Evolutionary conservation across 2,329 filamentous ascomycete genomes (phyloP).

Genomic region (Fusarium pilosicola): DNA sequence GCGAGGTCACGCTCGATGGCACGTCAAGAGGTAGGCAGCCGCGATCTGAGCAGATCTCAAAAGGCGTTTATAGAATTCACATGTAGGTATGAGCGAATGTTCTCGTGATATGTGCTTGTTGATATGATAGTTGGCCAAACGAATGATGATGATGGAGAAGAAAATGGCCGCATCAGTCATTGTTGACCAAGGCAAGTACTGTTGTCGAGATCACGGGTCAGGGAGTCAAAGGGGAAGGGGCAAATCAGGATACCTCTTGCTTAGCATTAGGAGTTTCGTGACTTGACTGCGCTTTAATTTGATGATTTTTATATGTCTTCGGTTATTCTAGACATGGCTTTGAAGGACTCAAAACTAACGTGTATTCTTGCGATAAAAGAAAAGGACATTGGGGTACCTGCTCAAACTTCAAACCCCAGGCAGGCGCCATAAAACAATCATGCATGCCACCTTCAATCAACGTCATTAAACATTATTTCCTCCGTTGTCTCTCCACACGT

Average conservation of each 20-base stretch:
- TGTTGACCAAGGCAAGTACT: background rate
- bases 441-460: slow-evolving; percentile 2
- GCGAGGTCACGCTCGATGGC: slow-evolving; percentile 70
- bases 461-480: slow-evolving; percentile 38
- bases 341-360: background rate
- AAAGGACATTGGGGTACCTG: background rate
- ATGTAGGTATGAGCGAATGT: slow-evolving; percentile 1
- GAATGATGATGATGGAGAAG: background rate
- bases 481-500: slow-evolving; percentile 50
- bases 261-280: background rate
- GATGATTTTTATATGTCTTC: background rate
- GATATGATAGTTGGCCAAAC: background rate
- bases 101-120: background rate
- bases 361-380: background rate
- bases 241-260: background rate
- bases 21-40: slow-evolving; percentile 72
- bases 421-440: slow-evolving; percentile 13
- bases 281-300: background rate
- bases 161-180: background rate
- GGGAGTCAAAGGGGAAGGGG: background rate
- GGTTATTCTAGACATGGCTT: background rate
- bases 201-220: background rate
- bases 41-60: slow-evolving; percentile 72
- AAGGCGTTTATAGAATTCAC: slow-evolving; percentile 24
- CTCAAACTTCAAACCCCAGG: slow-evolving; percentile 4